These are phyloP conservation scores for Vickermania spadyakhi DNA, from an alignment of 208 protist species.

Conservation along the genomic window DNA sequence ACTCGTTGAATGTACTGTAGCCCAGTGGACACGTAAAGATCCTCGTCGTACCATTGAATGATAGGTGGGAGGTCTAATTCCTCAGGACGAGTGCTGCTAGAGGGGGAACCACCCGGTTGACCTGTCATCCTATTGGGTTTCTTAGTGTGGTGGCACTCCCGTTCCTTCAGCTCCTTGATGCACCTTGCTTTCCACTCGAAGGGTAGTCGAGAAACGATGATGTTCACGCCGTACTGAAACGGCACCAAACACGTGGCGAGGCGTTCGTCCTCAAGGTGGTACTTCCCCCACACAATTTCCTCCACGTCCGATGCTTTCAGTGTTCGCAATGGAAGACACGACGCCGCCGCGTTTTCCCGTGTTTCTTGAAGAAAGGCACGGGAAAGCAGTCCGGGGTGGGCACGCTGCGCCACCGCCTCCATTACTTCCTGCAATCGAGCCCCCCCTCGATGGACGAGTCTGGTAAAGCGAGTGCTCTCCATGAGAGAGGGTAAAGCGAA, in stretches of 20 bases:
- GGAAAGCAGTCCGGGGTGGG: constrained; percentile 20
- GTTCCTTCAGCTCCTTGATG: constrained; percentile 37
- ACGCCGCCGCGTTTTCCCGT: constrained; percentile 14
- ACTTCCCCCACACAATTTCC: constrained; percentile 36
- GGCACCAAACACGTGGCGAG: constrained; percentile 82
- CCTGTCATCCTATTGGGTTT: too few species aligned
- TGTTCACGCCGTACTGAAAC: constrained; percentile 73
- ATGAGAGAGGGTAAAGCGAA: constrained; percentile 20
- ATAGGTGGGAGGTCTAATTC: too few species aligned
- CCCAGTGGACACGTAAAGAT: constrained; percentile 75
- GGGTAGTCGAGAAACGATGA: constrained; percentile 70
- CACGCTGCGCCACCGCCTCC: constrained; percentile 11
- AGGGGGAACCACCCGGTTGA: too few species aligned
- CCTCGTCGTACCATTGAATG: constrained; percentile 76
- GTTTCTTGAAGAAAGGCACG: constrained; percentile 27
- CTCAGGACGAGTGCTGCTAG: too few species aligned
- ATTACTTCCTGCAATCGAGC: constrained; percentile 26
- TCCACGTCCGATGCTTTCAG: constrained; percentile 61
- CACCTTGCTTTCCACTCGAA: constrained; percentile 23
- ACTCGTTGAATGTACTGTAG: constrained; percentile 39
- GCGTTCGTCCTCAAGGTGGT: constrained; percentile 46
- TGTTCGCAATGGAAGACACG: constrained; percentile 28
- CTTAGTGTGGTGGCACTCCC: too few species aligned
- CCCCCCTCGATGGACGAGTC: constrained; percentile 33
- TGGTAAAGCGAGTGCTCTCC: constrained; percentile 55